phyloP scores from a whole-genome alignment of 352 stramenopile genomes.

The Paralagenidium karlingii region DNA sequence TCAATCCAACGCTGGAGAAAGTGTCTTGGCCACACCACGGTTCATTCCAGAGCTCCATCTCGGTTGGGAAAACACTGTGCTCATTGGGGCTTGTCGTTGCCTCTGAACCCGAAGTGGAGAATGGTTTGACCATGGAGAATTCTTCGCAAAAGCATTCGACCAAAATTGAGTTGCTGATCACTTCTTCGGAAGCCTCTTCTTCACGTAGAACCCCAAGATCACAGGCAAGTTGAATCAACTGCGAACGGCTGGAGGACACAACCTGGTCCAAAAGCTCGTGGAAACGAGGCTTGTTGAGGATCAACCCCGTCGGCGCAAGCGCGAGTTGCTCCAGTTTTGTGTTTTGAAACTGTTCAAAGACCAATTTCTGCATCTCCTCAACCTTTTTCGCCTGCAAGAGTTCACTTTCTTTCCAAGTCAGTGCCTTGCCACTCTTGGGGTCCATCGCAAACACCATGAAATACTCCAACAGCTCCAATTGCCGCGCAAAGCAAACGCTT shows the following conservation, averaged over 20 bases:
- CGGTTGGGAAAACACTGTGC: conserved; percentile 62
- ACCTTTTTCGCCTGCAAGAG: conserved; percentile 35
- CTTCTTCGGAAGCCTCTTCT: conserved; percentile 14
- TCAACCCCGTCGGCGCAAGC: conserved; percentile 33
- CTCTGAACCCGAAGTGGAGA: no score
- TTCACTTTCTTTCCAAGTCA: conserved; percentile 32
- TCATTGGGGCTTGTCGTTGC: no score
- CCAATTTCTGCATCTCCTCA: conserved; percentile 56
- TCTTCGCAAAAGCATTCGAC: conserved; percentile 42
- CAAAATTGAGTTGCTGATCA: conserved; percentile 22
- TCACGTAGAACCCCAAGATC: conserved; percentile 32
- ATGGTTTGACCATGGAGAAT: conserved; percentile 20
- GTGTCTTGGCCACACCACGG: conserved; percentile 10
- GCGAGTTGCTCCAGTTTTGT: conserved; percentile 40
- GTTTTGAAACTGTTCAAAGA: conserved; percentile 29
- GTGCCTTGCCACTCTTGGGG: conserved; percentile 57
- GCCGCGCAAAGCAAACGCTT: conserved; percentile 18
- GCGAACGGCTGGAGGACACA: conserved; percentile 13
- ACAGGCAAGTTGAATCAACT: conserved; percentile 22
- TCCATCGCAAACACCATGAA: conserved; percentile 75
- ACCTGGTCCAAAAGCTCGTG: conserved; percentile 21
- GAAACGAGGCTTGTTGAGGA: conserved; percentile 39
- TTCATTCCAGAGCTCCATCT: conserved; percentile 82
- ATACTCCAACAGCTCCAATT: conserved; percentile 53
- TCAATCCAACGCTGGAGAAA: conserved; percentile 27